A percentile compares a stretch with the other conserved stretches of the same genome.
Conservation (phyloP, 2,329 filamentous ascomycete genomes). For the Cytospora mali region DNA sequence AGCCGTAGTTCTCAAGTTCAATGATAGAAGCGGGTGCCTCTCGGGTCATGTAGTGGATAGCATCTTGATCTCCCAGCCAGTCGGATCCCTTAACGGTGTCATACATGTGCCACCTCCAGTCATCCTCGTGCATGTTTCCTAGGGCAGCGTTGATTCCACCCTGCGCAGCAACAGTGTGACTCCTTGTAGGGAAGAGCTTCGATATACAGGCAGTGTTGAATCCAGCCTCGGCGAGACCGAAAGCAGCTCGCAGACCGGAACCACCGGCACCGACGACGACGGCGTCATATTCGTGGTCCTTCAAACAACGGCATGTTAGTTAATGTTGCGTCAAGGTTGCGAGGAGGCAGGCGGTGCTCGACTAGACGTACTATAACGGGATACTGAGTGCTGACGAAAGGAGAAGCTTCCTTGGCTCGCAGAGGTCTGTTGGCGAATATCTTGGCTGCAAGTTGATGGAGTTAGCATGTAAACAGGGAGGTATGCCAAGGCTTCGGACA, state of each 20-base stretch:
- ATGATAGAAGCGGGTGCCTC: slow-evolving; percentile 90
- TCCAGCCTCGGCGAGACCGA: slow-evolving; percentile 83
- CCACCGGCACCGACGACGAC: slow-evolving; percentile 88
- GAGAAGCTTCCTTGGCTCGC: slow-evolving; percentile 89
- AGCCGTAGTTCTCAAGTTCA: slow-evolving; percentile 96
- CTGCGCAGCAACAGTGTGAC: slow-evolving; percentile 80
- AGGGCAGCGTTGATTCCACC: slow-evolving; percentile 88
- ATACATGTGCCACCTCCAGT: slow-evolving; percentile 99
- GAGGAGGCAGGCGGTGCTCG: slow-evolving; percentile 10
- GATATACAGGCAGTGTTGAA: slow-evolving; percentile 89
- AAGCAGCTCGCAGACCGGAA: slow-evolving; percentile 78
- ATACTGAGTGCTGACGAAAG: slow-evolving; percentile 86
- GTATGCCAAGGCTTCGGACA: neutral
- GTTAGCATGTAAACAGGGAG: slow-evolving; percentile 20
- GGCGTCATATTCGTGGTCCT: slow-evolving; percentile 99
- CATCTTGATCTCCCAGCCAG: slow-evolving; percentile 96
- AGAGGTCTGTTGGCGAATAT: slow-evolving; percentile 85
- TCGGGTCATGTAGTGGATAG: slow-evolving; percentile 98
- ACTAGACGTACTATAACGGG: slow-evolving; percentile 77
- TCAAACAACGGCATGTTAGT: slow-evolving; percentile 30
- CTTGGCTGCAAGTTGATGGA: slow-evolving; percentile 58
- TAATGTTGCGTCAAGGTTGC: slow-evolving; percentile 16
- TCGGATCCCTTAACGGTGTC: slow-evolving; percentile 97
- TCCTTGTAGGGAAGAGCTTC: slow-evolving; percentile 84
- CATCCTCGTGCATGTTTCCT: slow-evolving; percentile 96